phyloP scores from a whole-genome alignment of 2,329 filamentous ascomycete genomes.

The Diplocarpon mali region DNA sequence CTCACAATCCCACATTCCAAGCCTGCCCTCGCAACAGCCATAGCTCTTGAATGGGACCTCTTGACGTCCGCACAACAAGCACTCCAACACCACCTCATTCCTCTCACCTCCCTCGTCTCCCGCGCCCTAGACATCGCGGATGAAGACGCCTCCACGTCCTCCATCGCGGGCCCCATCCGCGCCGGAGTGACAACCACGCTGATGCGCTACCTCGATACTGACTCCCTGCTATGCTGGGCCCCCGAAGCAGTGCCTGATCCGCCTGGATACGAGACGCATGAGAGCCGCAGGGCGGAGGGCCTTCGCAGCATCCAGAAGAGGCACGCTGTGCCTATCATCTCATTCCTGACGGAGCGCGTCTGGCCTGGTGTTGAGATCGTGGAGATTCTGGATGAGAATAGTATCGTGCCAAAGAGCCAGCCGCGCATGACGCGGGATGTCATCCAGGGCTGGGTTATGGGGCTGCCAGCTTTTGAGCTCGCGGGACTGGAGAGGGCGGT shows the following conservation, averaged over 20 bases:
- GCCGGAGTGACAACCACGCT: slow-evolving; percentile 54
- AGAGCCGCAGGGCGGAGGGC: slow-evolving; percentile 35
- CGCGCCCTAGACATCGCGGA: slow-evolving; percentile 71
- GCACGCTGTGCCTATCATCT: slow-evolving; percentile 58
- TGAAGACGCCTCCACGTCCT: slow-evolving; percentile 40
- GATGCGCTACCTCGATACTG: slow-evolving; percentile 82
- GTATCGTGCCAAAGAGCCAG: slow-evolving; percentile 68
- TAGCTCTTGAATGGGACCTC: slow-evolving; percentile 89
- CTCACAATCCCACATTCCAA: slow-evolving; percentile 66
- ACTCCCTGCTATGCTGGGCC: slow-evolving; percentile 87
- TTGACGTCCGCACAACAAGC: slow-evolving; percentile 75
- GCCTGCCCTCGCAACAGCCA: slow-evolving; percentile 68
- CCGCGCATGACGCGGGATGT: slow-evolving; percentile 63
- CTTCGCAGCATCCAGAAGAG: slow-evolving; percentile 64
- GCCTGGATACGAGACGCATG: slow-evolving; percentile 34
- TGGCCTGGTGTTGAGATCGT: slow-evolving; percentile 76
- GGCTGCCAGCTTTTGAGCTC: slow-evolving; percentile 67
- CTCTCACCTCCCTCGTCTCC: slow-evolving; percentile 74
- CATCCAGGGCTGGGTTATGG: slow-evolving; percentile 65
- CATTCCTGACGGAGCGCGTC: slow-evolving; percentile 57
- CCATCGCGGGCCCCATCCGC: slow-evolving; percentile 40
- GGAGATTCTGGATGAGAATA: slow-evolving; percentile 69
- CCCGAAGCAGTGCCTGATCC: slow-evolving; percentile 41
- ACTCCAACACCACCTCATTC: slow-evolving; percentile 76
- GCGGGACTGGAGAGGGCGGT: slow-evolving; percentile 77